Conservation (phyloP, 2,329 filamentous ascomycete genomes). For the Epichloe bromicola region DNA sequence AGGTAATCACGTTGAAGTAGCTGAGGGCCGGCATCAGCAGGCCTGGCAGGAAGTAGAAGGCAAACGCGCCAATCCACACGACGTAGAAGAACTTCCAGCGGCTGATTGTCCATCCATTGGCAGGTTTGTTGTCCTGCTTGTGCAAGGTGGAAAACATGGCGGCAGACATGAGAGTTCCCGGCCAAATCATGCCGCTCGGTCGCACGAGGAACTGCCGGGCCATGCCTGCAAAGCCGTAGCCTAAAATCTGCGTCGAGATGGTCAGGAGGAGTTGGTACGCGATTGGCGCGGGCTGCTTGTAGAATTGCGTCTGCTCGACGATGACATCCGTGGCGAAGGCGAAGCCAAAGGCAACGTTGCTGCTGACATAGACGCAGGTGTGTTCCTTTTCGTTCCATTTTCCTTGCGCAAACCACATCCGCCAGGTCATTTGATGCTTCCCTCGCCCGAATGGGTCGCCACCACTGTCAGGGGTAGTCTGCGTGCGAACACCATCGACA, state of each 20-base stretch:
- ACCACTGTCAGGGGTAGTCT: slow-evolving; percentile 8
- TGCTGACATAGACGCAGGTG: slow-evolving; percentile 78
- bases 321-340: slow-evolving; percentile 85
- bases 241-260: slow-evolving; percentile 74
- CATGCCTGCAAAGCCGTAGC: slow-evolving; percentile 75
- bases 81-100: slow-evolving; percentile 74
- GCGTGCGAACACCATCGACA: slow-evolving; percentile 31
- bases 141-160: slow-evolving; percentile 83
- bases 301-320: slow-evolving; percentile 81
- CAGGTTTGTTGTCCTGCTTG: slow-evolving; percentile 69
- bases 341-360: slow-evolving; percentile 81
- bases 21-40: slow-evolving; percentile 72
- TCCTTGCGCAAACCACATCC: slow-evolving; percentile 68
- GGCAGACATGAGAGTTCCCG: slow-evolving; percentile 74
- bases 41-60: slow-evolving; percentile 77
- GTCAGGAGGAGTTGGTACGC: slow-evolving; percentile 72
- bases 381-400: slow-evolving; percentile 83
- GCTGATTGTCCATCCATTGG: slow-evolving; percentile 71
- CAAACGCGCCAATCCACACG: slow-evolving; percentile 56
- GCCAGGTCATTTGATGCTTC: slow-evolving; percentile 30
- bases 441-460: slow-evolving; percentile 9
- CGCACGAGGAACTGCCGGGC: slow-evolving; percentile 71
- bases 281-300: slow-evolving; percentile 66
- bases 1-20: slow-evolving; percentile 81
- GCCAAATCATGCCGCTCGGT: slow-evolving; percentile 86